These are phyloP conservation scores for Trifolium repens DNA, from an alignment of 306 rosid genomes.

Conservation along the genomic window DNA sequence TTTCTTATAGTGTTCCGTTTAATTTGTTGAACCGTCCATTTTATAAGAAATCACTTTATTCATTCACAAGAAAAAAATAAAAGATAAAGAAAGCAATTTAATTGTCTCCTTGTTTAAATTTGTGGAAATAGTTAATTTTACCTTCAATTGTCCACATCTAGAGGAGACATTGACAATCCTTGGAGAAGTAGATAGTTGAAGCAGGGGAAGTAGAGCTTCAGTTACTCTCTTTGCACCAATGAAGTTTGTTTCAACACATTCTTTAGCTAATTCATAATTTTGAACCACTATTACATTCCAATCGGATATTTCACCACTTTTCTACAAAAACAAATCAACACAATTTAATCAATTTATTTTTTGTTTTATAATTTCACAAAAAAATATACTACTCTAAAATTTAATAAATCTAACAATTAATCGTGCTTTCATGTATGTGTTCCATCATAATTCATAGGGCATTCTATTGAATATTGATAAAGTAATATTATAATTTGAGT, in stretches of 20 bases:
- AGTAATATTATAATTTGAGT: no score
- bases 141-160: conserved; percentile 36
- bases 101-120: background rate
- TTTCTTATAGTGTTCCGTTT: no score
- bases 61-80: background rate
- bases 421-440: no score
- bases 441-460: no score
- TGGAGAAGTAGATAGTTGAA: conserved; percentile 60
- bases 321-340: conserved; percentile 23
- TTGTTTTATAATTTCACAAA: background rate
- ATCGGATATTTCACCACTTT: conserved; percentile 43
- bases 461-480: no score
- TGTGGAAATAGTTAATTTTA: conserved; percentile 21
- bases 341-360: background rate
- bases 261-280: conserved; percentile 48
- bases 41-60: no score
- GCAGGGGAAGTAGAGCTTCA: conserved; percentile 62
- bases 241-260: conserved; percentile 58
- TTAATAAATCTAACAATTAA: no score
- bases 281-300: conserved; percentile 28
- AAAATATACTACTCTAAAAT: no score
- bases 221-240: conserved; percentile 59
- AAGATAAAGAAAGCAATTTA: background rate
- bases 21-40: no score
- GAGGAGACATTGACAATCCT: conserved; percentile 63